Conservation (phyloP, 805 yeast genomes). For the Yueomyces sinensis region DNA sequence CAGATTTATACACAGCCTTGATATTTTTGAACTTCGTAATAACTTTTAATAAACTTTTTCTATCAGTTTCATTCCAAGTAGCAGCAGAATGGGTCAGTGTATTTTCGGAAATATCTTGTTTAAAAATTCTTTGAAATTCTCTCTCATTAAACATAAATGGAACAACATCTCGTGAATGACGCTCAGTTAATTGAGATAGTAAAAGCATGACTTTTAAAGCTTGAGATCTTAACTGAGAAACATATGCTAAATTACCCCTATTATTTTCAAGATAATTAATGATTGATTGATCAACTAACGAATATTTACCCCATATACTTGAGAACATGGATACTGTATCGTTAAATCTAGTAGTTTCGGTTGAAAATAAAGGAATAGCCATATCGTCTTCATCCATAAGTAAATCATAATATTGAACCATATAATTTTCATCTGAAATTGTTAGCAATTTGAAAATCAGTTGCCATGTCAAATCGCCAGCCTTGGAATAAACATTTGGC, state of each 20-base stretch:
- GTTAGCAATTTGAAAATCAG: conserved; percentile 28
- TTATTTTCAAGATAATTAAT: conserved; percentile 24
- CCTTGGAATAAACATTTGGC: conserved; percentile 31
- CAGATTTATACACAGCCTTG: conserved; percentile 37
- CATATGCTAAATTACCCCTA: conserved; percentile 27
- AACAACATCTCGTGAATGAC: conserved; percentile 39
- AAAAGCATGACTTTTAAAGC: conserved; percentile 41
- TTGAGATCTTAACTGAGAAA: conserved; percentile 39
- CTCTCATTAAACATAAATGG: conserved; percentile 38
- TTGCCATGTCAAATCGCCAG: conserved; percentile 42
- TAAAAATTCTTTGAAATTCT: conserved; percentile 1
- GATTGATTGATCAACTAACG: conserved; percentile 25
- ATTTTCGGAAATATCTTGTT: neutral
- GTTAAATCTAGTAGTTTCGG: conserved; percentile 33
- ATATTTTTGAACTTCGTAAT: conserved; percentile 55
- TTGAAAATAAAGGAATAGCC: conserved; percentile 25
- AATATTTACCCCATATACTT: conserved; percentile 23
- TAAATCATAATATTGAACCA: conserved; percentile 10
- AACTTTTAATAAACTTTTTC: conserved; percentile 43
- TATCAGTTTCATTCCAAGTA: conserved; percentile 38
- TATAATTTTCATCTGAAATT: conserved; percentile 9
- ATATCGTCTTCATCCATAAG: conserved; percentile 4
- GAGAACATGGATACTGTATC: conserved; percentile 26
- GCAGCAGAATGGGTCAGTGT: conserved; percentile 4
- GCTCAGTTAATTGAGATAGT: conserved; percentile 61